These are phyloP conservation scores for Termitomyces sp. DNA, from an alignment of 768 basidiomycete species.

Conservation along the genomic window DNA sequence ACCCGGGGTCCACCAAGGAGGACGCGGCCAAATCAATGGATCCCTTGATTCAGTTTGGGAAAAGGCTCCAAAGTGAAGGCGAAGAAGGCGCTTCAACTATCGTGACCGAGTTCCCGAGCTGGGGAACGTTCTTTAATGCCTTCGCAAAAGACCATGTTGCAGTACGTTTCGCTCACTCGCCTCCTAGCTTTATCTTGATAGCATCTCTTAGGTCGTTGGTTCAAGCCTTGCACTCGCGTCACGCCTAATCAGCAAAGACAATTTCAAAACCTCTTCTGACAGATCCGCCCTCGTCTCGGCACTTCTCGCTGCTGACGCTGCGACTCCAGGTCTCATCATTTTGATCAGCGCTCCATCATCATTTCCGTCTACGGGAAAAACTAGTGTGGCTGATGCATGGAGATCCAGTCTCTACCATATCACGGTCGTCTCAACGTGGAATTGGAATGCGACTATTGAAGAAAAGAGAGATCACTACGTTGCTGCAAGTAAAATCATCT, in stretches of 20 bases:
- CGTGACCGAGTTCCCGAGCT: slow-evolving; percentile 40
- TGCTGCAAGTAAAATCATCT: slow-evolving; percentile 28
- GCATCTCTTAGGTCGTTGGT: slow-evolving; percentile 31
- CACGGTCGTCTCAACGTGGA: slow-evolving; percentile 41
- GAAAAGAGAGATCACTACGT: slow-evolving; percentile 33
- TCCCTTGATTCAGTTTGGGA: slow-evolving; percentile 36
- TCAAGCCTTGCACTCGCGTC: slow-evolving; percentile 40
- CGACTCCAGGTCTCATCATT: slow-evolving; percentile 38
- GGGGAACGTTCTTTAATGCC: slow-evolving; percentile 34
- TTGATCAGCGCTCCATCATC: slow-evolving; percentile 38
- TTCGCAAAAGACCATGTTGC: slow-evolving; percentile 20
- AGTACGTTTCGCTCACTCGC: slow-evolving; percentile 22
- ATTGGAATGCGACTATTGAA: slow-evolving; percentile 39
- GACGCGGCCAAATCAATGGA: slow-evolving; percentile 39
- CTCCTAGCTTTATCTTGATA: neutral
- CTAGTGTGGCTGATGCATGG: slow-evolving; percentile 46
- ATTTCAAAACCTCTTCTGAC: slow-evolving; percentile 30
- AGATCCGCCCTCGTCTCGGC: slow-evolving; percentile 32
- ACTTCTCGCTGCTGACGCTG: slow-evolving; percentile 31
- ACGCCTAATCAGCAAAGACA: slow-evolving; percentile 38
- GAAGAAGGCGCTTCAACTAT: slow-evolving; percentile 24
- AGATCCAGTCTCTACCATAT: slow-evolving; percentile 43
- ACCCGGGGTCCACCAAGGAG: slow-evolving; percentile 33
- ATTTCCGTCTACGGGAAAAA: slow-evolving; percentile 29
- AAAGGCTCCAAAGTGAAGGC: slow-evolving; percentile 22